These are phyloP conservation scores for Pyrenula massariospora DNA, from an alignment of 495 filamentous ascomycete species.

Conservation along the genomic window DNA sequence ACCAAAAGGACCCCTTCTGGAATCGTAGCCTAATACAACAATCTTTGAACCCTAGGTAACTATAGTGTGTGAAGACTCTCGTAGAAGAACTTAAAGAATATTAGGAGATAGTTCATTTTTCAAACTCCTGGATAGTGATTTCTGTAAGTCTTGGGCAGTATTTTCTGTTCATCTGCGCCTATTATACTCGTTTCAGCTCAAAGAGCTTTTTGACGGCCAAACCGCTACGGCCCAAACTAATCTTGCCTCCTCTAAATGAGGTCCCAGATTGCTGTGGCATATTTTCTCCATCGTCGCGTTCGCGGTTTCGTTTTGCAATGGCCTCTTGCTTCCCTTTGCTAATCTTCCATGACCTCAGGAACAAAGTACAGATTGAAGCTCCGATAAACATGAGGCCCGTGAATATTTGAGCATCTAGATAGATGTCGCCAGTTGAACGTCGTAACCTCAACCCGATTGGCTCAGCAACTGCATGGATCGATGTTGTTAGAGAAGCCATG, in stretches of 20 bases:
- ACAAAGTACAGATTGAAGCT: not conserved
- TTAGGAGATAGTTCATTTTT: too few species aligned
- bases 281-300: not conserved
- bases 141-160: too few species aligned
- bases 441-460: conserved; percentile 53
- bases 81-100: too few species aligned
- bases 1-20: too few species aligned
- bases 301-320: not conserved
- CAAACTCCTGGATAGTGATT: too few species aligned
- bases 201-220: not conserved
- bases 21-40: too few species aligned
- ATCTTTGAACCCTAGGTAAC: too few species aligned
- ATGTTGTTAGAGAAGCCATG: conserved; percentile 1
- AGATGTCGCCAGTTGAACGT: conserved; percentile 28
- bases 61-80: too few species aligned
- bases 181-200: not conserved
- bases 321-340: not conserved
- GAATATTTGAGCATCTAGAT: conserved; percentile 51
- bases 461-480: conserved; percentile 36
- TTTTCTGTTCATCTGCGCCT: not conserved
- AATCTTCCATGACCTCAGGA: not conserved
- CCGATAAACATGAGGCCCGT: conserved; percentile 41
- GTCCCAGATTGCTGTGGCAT: not conserved
- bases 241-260: not conserved
- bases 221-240: not conserved